Evolutionary conservation across 345 rosid genomes (phyloP).

Genomic region (Hirschfeldia incana): DNA sequence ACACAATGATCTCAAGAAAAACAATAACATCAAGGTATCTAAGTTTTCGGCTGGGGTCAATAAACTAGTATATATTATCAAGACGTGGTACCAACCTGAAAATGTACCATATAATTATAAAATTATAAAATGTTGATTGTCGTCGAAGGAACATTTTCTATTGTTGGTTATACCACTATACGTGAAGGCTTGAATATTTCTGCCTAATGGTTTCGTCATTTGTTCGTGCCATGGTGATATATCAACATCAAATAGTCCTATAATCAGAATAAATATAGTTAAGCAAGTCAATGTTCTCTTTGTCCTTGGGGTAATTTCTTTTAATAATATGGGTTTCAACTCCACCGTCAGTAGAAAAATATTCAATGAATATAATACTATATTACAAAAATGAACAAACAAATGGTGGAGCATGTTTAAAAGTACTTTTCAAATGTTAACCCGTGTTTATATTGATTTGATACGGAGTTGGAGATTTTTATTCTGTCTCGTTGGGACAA

Average conservation of each 20-base stretch:
- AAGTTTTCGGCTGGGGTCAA: not conserved
- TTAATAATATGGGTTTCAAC: not conserved
- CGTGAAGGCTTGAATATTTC: conserved; percentile 15
- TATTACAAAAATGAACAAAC: not conserved
- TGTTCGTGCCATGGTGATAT: conserved; percentile 3
- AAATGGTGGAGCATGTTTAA: not conserved
- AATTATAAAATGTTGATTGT: conserved; percentile 1
- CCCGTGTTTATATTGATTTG: conserved; percentile 23
- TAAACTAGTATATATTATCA: not conserved
- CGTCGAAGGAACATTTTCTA: conserved; percentile 16
- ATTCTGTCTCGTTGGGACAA: conserved; percentile 36
- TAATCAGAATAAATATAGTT: not conserved
- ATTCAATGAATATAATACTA: not conserved
- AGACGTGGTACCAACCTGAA: conserved; percentile 29
- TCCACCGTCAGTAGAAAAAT: conserved; percentile 17
- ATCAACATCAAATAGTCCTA: conserved; percentile 7
- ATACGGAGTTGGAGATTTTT: conserved; percentile 18
- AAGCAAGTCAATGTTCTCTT: conserved; percentile 15
- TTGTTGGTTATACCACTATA: conserved; percentile 6
- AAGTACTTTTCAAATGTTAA: conserved; percentile 21
- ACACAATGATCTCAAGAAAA: conserved; percentile 3
- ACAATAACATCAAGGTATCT: not conserved
- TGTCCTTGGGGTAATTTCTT: not conserved
- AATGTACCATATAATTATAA: not conserved
- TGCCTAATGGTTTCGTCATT: not conserved